phyloP scores from a whole-genome alignment of 805 yeast species.

The Lachancea thermotolerans region DNA sequence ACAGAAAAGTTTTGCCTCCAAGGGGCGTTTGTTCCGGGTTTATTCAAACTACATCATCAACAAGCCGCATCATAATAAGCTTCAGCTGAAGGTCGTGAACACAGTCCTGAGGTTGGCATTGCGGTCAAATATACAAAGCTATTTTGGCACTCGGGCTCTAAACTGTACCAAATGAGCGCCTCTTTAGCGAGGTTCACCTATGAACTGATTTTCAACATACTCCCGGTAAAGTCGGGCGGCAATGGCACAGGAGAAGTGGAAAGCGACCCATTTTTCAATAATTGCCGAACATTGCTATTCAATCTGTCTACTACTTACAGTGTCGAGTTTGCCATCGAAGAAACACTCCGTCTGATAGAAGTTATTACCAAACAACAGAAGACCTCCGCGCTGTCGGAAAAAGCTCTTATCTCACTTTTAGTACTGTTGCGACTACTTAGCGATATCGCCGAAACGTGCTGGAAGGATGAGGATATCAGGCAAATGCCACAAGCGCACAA shows the following conservation, averaged over 20 bases:
- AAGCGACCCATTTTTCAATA: slow-evolving; percentile 9
- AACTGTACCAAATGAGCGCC: background rate
- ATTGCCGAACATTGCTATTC: slow-evolving; percentile 11
- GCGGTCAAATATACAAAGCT: no score
- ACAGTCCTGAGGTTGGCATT: no score
- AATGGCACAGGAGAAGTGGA: slow-evolving; percentile 14
- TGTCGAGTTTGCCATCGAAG: slow-evolving; percentile 9
- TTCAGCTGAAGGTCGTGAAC: no score
- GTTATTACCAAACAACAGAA: slow-evolving; percentile 6
- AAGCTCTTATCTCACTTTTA: slow-evolving; percentile 27
- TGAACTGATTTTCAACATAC: slow-evolving; percentile 5
- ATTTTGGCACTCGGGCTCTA: no score
- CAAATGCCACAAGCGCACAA: background rate
- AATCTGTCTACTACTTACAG: slow-evolving; percentile 12
- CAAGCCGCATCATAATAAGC: background rate
- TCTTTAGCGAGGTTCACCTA: slow-evolving; percentile 4
- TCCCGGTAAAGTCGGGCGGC: slow-evolving; percentile 9
- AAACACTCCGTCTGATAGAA: slow-evolving; percentile 8
- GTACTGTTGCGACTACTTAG: slow-evolving; percentile 36
- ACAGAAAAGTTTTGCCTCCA: background rate
- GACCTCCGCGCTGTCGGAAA: slow-evolving; percentile 4
- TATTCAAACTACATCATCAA: background rate
- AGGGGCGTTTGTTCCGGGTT: background rate
- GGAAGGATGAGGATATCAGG: slow-evolving; percentile 30
- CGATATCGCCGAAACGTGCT: slow-evolving; percentile 35